Percentiles rank a stretch among this genome's conserved stretches.
phyloP scores from a whole-genome alignment of 371 early-diverging fungal species.

The Mucor saturninus region DNA sequence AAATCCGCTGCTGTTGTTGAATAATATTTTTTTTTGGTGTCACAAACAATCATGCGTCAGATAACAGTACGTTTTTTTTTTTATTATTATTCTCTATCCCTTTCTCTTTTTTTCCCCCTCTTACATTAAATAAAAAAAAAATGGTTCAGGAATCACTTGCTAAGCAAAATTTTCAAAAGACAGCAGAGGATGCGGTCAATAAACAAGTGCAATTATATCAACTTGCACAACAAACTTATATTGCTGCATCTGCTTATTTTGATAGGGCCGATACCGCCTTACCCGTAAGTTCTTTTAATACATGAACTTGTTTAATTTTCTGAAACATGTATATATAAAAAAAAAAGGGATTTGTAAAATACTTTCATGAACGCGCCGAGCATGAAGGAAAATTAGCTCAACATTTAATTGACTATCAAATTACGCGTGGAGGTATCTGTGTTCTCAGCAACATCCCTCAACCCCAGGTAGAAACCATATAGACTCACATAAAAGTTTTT shows the following conservation, averaged over 20 bases:
- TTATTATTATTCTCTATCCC: neutral
- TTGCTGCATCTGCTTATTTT: conserved; percentile 58
- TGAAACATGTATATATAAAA: neutral
- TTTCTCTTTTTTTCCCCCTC: conserved; percentile 1
- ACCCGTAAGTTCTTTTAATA: conserved; percentile 34
- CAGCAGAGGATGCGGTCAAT: conserved; percentile 62
- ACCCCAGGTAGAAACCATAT: conserved; percentile 30
- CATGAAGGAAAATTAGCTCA: conserved; percentile 53
- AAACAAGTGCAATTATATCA: conserved; percentile 60
- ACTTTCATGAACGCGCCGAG: conserved; percentile 64
- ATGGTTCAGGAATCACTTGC: conserved; percentile 40
- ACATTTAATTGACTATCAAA: conserved; percentile 64
- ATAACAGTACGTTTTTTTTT: neutral
- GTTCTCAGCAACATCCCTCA: conserved; percentile 40
- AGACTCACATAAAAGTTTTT: conserved; percentile 1
- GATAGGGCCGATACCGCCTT: conserved; percentile 55
- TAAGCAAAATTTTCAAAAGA: conserved; percentile 64
- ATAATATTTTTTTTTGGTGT: neutral
- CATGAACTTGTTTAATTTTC: neutral
- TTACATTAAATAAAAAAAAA: neutral
- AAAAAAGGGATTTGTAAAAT: conserved; percentile 55
- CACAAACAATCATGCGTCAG: neutral
- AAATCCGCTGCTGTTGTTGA: conserved; percentile 36
- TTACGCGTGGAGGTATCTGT: conserved; percentile 64
- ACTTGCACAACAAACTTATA: conserved; percentile 58